phyloP scores from a whole-genome alignment of 768 basidiomycete genomes.

The Hygrophorus russula region DNA sequence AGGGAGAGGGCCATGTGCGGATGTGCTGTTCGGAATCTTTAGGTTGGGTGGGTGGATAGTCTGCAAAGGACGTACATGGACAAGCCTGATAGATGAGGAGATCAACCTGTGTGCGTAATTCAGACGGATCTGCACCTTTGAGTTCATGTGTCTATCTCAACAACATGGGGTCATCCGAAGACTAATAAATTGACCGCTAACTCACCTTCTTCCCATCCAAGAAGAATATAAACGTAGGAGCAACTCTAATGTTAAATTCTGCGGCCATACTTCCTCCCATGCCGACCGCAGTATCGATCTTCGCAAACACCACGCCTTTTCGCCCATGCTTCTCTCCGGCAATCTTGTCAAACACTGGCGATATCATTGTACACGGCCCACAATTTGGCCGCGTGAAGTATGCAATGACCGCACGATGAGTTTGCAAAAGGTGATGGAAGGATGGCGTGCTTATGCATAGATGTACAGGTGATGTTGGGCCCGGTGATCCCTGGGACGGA shows the following conservation, averaged over 20 bases:
- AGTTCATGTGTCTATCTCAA: slow-evolving; percentile 48
- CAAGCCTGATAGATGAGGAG: slow-evolving; percentile 65
- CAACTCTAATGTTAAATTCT: slow-evolving; percentile 59
- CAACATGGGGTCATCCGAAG: not conserved
- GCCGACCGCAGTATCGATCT: slow-evolving; percentile 72
- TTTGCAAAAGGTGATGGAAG: slow-evolving; percentile 40
- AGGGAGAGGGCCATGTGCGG: slow-evolving; percentile 54
- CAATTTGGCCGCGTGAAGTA: slow-evolving; percentile 76
- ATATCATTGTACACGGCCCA: slow-evolving; percentile 73
- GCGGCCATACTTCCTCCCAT: slow-evolving; percentile 47
- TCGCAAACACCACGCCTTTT: slow-evolving; percentile 60
- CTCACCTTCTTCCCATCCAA: slow-evolving; percentile 59
- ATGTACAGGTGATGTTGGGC: slow-evolving; percentile 54
- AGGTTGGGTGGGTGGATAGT: not conserved
- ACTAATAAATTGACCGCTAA: not conserved
- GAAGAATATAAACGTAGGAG: slow-evolving; percentile 89
- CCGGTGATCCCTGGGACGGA: slow-evolving; percentile 29
- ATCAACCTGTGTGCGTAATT: slow-evolving; percentile 65
- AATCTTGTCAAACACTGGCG: slow-evolving; percentile 72
- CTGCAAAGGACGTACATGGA: slow-evolving; percentile 47
- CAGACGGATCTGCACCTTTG: slow-evolving; percentile 58
- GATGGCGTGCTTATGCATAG: slow-evolving; percentile 40
- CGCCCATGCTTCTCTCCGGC: slow-evolving; percentile 49
- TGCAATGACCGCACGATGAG: slow-evolving; percentile 63
- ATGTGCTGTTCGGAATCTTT: slow-evolving; percentile 42